Conservation (phyloP, 2,329 filamentous ascomycete genomes). For the Colletotrichum orchidophilum region DNA sequence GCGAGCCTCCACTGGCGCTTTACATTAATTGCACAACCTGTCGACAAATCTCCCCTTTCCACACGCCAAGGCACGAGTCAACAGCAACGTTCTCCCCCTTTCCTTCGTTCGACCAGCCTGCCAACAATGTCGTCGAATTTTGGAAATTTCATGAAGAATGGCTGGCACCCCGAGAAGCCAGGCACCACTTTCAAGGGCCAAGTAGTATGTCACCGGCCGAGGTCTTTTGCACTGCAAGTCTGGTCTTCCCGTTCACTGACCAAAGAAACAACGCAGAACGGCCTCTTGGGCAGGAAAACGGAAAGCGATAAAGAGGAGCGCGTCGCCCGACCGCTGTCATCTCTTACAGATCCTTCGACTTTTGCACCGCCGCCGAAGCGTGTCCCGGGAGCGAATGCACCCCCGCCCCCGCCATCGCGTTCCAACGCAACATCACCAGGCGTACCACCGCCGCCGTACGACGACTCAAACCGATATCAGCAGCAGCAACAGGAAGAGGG, state of each 20-base stretch:
- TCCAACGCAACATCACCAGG: constrained; percentile 49
- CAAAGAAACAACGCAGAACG: constrained; percentile 50
- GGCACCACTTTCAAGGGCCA: constrained; percentile 52
- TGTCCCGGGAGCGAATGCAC: constrained; percentile 37
- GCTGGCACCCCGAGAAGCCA: constrained; percentile 61
- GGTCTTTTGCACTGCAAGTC: constrained; percentile 1
- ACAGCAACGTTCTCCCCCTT: background rate
- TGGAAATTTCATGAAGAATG: constrained; percentile 59
- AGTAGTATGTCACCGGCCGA: constrained; percentile 50
- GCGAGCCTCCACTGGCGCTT: constrained; percentile 18
- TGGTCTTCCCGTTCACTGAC: too few relatives aligned
- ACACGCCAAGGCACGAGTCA: background rate
- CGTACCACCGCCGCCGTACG: constrained; percentile 29
- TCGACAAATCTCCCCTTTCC: constrained; percentile 15
- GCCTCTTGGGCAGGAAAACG: constrained; percentile 54
- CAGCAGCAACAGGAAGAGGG: constrained; percentile 37
- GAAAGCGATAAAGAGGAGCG: constrained; percentile 45
- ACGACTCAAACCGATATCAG: constrained; percentile 32
- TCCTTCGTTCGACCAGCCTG: background rate
- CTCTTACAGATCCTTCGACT: constrained; percentile 77
- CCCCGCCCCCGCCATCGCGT: constrained; percentile 36
- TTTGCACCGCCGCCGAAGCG: constrained; percentile 86
- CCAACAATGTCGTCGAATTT: constrained; percentile 52
- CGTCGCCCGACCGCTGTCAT: constrained; percentile 68
- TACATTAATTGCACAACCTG: constrained; percentile 23